Conservation (phyloP, 192 early-diverging fungal species). For the Jimgerdemannia flammicorona region DNA sequence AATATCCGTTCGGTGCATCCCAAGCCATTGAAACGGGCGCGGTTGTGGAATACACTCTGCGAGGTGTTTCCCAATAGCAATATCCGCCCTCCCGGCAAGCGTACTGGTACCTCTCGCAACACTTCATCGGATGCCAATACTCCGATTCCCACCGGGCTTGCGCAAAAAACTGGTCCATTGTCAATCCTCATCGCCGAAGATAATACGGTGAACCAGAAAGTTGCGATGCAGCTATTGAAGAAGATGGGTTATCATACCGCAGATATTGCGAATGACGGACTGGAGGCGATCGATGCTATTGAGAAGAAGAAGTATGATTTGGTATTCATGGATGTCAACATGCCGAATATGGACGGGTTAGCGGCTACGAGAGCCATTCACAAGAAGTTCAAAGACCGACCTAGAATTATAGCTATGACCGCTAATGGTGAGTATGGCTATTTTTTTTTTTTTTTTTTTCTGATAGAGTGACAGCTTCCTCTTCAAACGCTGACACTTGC, state of each 20-base stretch:
- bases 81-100: too few species aligned
- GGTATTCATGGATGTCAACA: slow-evolving; percentile 46
- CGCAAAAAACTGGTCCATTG: slow-evolving; percentile 20
- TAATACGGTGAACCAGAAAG: slow-evolving; percentile 70
- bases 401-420: slow-evolving; percentile 25
- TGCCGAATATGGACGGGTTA: slow-evolving; percentile 48
- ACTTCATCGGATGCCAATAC: not conserved
- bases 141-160: not conserved
- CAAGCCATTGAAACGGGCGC: not conserved
- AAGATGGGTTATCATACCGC: slow-evolving; percentile 18
- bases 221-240: slow-evolving; percentile 47
- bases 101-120: too few species aligned
- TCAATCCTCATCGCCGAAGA: slow-evolving; percentile 69
- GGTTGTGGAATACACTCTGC: slow-evolving; percentile 1
- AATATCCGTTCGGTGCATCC: not conserved
- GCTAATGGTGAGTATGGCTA: slow-evolving; percentile 20
- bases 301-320: slow-evolving; percentile 16
- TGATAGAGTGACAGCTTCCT: too few species aligned
- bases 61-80: not conserved
- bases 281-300: slow-evolving; percentile 18
- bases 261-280: slow-evolving; percentile 23
- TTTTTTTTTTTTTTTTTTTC: too few species aligned
- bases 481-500: not conserved
- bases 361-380: slow-evolving; percentile 37
- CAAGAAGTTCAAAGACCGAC: slow-evolving; percentile 1